Base-by-base conservation (phyloP, 306 rosid genomes). In the Calophaca sinica region DNA sequence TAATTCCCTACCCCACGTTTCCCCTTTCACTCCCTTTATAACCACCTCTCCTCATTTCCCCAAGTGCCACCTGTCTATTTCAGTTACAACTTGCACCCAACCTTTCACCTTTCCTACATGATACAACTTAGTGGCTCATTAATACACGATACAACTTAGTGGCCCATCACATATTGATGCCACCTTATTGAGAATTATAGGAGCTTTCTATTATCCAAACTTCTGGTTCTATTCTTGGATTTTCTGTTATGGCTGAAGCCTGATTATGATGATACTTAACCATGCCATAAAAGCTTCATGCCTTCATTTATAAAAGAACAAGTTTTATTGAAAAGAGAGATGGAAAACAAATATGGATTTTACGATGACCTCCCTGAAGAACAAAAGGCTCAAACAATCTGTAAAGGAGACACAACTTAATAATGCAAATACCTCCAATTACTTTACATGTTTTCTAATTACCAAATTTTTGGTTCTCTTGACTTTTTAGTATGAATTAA, bases 201-300 rank as follows among this genome's bases (percentile, higher is more conserved):
- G 35, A 63, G 28, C 51, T 63, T 39, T 9, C 50, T 41, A 63
- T 63, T 41, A 39, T 63, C 51, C 13, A 14, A 20, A 39, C 51
- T 7, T 63, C 2, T 63, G 7, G 69, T 36, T 63, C 7, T 44
- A 5, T 62, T 63, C 50, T 4, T 63, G 35, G 49, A 39, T 13
- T 39, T 9, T 13, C 20, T 39, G 50, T 4, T 38, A 39, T 20
- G 50, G 13, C 42, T 8, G 8, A 14, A 62, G 69, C 33, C 13
- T 62, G 32, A 14, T 13, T 39, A 8, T 62, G 69, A 14, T 39
- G 51, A 3, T 39, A 13, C 14, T 13, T 62, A 38, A 13, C n/a
- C 49, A 62, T 62, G 9, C 32, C 28, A 38, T 38, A 62, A 38
- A 62, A 6, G 68, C 44, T 60, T 60, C 65, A 33, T 32, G 65